A percentile compares a stretch with the other conserved stretches of the same genome.
Evolutionary conservation across 208 protist genomes (phyloP).

Genomic region (Trypanosoma scelopori): DNA sequence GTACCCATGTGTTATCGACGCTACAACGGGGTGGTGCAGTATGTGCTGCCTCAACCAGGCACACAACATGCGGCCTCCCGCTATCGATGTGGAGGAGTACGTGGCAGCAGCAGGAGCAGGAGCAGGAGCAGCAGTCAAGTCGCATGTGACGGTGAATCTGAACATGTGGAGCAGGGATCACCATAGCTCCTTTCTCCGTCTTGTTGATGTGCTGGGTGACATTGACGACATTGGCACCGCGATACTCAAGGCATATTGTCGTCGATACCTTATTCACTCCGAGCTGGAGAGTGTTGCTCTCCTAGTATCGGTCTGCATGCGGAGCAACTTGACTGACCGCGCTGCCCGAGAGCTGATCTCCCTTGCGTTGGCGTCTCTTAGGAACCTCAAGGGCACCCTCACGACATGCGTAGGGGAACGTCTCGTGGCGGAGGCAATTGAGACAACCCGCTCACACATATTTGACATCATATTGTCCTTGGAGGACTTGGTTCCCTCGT

Average conservation of each 20-base stretch:
- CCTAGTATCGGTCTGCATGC: constrained; percentile 8
- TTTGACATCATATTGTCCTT: constrained; percentile 15
- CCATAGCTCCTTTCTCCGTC: constrained; percentile 13
- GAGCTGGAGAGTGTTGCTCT: constrained; percentile 20
- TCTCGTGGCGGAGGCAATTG: constrained; percentile 4
- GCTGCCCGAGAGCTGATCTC: constrained; percentile 3
- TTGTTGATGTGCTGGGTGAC: constrained; percentile 20
- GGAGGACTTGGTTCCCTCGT: constrained; percentile 3
- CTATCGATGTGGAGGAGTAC: constrained; percentile 4
- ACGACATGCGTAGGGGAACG: constrained; percentile 3
- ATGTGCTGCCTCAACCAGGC: constrained; percentile 17
- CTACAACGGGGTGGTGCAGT: constrained; percentile 6
- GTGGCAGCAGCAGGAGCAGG: no score
- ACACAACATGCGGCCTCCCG: constrained; percentile 15
- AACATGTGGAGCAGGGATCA: constrained; percentile 16
- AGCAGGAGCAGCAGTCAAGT: neutral
- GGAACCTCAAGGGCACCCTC: neutral
- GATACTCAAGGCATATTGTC: constrained; percentile 24
- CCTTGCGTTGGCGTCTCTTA: neutral
- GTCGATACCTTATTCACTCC: constrained; percentile 21
- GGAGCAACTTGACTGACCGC: constrained; percentile 5
- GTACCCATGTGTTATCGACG: constrained; percentile 2
- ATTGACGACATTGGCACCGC: constrained; percentile 9
- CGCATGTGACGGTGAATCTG: neutral
- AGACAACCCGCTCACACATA: neutral